phyloP scores from a whole-genome alignment of 495 filamentous ascomycete genomes.

The Chaetomium tenue region DNA sequence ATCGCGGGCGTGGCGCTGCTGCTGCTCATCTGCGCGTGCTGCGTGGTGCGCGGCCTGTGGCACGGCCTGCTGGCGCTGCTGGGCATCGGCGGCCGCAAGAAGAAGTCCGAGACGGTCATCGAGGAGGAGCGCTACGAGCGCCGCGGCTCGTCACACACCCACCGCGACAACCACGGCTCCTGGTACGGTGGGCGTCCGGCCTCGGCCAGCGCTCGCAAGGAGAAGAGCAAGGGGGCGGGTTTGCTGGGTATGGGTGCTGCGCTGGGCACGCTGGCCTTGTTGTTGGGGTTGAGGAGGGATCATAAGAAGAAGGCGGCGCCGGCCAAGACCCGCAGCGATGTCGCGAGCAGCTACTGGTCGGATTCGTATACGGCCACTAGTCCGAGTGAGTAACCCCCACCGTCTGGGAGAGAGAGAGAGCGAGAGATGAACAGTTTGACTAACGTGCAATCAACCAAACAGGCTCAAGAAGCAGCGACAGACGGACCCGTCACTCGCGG shows the following conservation, averaged over 20 bases:
- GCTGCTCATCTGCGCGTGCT: constrained; percentile 70
- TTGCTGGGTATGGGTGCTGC: constrained; percentile 61
- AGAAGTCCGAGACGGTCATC: constrained; percentile 57
- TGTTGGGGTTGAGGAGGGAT: constrained; percentile 74
- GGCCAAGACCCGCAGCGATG: constrained; percentile 50
- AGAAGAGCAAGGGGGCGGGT: constrained; percentile 48
- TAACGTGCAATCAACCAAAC: constrained; percentile 16
- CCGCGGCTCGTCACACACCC: constrained; percentile 42
- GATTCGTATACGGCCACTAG: constrained; percentile 47
- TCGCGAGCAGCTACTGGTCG: constrained; percentile 50
- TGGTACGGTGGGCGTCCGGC: constrained; percentile 67
- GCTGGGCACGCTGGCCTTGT: constrained; percentile 63
- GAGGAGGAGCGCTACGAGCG: constrained; percentile 62
- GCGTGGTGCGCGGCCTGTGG: constrained; percentile 65
- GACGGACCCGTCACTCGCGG: constrained; percentile 33
- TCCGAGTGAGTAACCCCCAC: constrained; percentile 45
- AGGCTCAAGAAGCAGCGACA: constrained; percentile 46
- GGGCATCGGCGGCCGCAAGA: constrained; percentile 56
- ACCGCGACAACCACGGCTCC: constrained; percentile 48
- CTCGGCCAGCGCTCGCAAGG: constrained; percentile 52
- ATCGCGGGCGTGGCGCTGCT: constrained; percentile 73
- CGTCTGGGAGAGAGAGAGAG: neutral
- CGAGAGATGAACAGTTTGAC: constrained; percentile 12
- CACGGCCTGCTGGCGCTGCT: constrained; percentile 64
- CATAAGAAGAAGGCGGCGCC: constrained; percentile 44